Base-by-base conservation (phyloP, 495 filamentous ascomycete species). In the Achaetomiella virescens region DNA sequence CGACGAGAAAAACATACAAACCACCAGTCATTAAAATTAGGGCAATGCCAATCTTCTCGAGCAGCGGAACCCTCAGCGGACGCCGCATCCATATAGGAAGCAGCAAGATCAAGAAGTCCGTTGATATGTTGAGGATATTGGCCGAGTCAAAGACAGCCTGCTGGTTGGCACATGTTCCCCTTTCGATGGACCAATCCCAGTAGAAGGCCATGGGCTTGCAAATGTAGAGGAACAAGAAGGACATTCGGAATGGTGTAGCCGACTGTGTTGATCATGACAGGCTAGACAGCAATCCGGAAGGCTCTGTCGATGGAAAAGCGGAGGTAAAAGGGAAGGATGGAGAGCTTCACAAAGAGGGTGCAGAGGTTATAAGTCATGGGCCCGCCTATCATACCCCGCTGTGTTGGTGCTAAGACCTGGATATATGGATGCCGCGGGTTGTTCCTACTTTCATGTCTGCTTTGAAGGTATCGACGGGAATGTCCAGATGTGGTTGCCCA, bases 261-360 rank as follows among this genome's bases (percentile, higher is more conserved):
- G 9, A 60, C 52, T 1, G 58, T 54, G 25, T 64, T 48, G 15
- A 66, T 38, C 41, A 71, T 51, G 49, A 67, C 65, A 12, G 58
- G 8, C 44, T 61, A 65, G 7, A 66, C 56, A 31, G 58, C 63
- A 18, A 61, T 36, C 8, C 61, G 57, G 49, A 70, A 65, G 0
- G 36, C 37, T 0, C 50, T 27, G 21, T 66, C 55, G 27, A 51
- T 25, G 3, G 58, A 49, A 57, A 70, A 68, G 11, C 61, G 63
- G 3, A 63, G 59, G 50, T 66, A 70, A 55, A 70, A 64, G 31
- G 58, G 46, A 1, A 72, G 54, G 29, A 72, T 68, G 11, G 69
- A 63, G 14, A 51, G 12, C 48, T 72, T 72, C 48, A 62, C 55
- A 47, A 71, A 69, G 45, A 72, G 60, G 3, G 66, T 66, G 6